Evolutionary conservation across 2,329 filamentous ascomycete genomes (phyloP).

Genomic region (Dothiorella sarmentorum): DNA sequence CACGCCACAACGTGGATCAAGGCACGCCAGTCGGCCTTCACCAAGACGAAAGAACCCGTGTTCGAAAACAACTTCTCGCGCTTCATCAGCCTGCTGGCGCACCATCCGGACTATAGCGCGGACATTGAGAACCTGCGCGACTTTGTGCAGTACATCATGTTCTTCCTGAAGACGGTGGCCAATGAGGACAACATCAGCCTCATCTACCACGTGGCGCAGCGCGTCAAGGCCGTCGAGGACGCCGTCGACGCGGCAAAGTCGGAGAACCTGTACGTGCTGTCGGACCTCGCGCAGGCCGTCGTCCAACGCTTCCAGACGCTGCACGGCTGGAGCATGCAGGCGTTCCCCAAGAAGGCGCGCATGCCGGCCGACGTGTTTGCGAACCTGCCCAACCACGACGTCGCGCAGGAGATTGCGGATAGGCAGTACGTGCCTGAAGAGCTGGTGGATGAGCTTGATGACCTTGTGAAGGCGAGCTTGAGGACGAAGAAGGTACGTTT

Average conservation of each 20-base stretch:
- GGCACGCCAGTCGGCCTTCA: constrained; percentile 68
- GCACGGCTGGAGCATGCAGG: constrained; percentile 80
- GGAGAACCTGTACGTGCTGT: constrained; percentile 78
- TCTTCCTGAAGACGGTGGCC: constrained; percentile 78
- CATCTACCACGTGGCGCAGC: constrained; percentile 88
- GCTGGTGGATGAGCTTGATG: constrained; percentile 70
- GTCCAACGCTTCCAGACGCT: constrained; percentile 83
- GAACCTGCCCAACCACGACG: constrained; percentile 69
- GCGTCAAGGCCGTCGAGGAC: constrained; percentile 86
- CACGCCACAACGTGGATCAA: constrained; percentile 85
- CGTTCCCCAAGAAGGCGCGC: constrained; percentile 75
- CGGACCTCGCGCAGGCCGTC: constrained; percentile 78
- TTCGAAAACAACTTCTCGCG: constrained; percentile 81
- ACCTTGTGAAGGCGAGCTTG: constrained; percentile 65
- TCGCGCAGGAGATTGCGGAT: constrained; percentile 80
- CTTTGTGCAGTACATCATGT: constrained; percentile 84
- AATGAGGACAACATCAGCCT: constrained; percentile 83
- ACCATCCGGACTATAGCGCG: constrained; percentile 81
- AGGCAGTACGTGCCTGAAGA: constrained; percentile 80
- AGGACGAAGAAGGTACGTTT: constrained; percentile 53
- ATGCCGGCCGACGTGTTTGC: constrained; percentile 77
- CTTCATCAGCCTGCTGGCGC: constrained; percentile 81
- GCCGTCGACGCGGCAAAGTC: constrained; percentile 56
- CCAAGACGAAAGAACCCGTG: constrained; percentile 52
- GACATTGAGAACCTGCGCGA: constrained; percentile 66